Evolutionary conservation across 2,329 filamentous ascomycete species (phyloP).

Genomic region (Chaetomium olivaceum): DNA sequence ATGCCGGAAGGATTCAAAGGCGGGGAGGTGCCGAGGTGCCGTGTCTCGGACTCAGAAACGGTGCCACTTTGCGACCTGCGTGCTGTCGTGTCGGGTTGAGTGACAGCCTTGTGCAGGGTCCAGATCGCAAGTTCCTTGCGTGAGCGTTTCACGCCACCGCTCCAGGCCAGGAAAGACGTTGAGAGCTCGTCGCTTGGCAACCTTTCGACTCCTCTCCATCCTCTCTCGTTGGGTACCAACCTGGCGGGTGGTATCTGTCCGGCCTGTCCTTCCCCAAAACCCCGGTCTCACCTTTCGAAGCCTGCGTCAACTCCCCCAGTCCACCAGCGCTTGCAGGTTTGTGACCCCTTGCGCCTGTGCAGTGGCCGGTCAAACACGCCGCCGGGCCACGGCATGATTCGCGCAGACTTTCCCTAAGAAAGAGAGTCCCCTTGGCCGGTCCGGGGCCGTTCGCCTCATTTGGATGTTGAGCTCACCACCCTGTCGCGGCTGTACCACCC

Average conservation of each 20-base stretch:
- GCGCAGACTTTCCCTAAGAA: constrained; percentile 8
- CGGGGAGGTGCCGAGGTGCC: neutral
- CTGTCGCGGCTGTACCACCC: constrained; percentile 13
- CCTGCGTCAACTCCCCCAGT: constrained; percentile 1
- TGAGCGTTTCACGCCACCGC: neutral
- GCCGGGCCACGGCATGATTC: neutral
- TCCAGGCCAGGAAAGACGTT: neutral
- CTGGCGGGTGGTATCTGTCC: neutral
- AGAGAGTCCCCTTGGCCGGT: neutral
- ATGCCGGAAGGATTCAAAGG: neutral
- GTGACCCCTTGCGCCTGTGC: constrained; percentile 3
- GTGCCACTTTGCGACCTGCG: neutral
- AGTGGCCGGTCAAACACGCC: neutral
- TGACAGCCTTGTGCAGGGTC: neutral
- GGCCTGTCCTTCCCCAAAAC: neutral
- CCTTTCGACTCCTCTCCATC: neutral
- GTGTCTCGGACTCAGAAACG: neutral
- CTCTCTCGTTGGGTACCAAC: constrained; percentile 1
- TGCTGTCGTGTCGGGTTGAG: neutral
- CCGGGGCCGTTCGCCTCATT: constrained; percentile 3
- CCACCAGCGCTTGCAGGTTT: neutral
- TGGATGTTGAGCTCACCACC: constrained; percentile 8
- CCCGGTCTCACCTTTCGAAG: neutral
- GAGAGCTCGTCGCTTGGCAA: neutral
- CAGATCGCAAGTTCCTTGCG: neutral